Percentiles rank a stretch among this genome's conserved stretches.
Conservation (phyloP, 139 green algal species). For the Astrephomene gubernaculifera region DNA sequence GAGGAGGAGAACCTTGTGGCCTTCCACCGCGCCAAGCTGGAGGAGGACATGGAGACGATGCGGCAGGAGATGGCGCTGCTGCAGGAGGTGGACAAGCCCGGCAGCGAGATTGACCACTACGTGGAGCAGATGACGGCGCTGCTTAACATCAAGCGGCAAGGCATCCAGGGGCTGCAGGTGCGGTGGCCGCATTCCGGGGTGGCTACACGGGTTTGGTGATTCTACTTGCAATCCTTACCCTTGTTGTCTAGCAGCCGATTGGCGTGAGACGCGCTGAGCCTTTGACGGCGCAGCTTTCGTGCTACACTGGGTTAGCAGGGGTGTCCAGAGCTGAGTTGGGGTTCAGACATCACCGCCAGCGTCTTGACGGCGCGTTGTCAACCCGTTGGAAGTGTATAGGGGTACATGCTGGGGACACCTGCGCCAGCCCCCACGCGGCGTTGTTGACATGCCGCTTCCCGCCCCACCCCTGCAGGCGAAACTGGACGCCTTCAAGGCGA, state of each 20-base stretch:
- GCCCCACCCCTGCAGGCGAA: slow-evolving; percentile 52
- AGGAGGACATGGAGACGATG: slow-evolving; percentile 89
- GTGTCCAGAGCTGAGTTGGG: no score
- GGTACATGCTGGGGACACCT: no score
- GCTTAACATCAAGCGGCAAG: slow-evolving; percentile 67
- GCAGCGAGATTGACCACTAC: slow-evolving; percentile 82
- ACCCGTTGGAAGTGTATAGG: no score
- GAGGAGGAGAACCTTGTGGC: slow-evolving; percentile 93
- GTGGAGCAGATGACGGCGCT: slow-evolving; percentile 72
- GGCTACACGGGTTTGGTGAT: neutral
- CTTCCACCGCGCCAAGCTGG: slow-evolving; percentile 88
- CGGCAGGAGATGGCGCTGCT: slow-evolving; percentile 71
- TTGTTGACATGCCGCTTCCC: no score
- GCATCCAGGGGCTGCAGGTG: slow-evolving; percentile 65
- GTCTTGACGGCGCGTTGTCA: no score
- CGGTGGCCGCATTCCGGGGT: neutral
- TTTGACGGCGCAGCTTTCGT: no score
- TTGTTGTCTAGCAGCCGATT: no score
- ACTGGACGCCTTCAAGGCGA: slow-evolving; percentile 71
- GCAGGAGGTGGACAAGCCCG: slow-evolving; percentile 84
- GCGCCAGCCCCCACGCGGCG: no score
- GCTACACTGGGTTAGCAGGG: no score
- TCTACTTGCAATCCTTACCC: neutral
- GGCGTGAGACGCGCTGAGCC: no score
- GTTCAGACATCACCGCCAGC: no score